A percentile compares a stretch with the other conserved stretches of the same genome.
These are phyloP conservation scores for Cryptococcus amylolentus DNA, from an alignment of 1,284 basidiomycete genomes.

Conservation along the genomic window DNA sequence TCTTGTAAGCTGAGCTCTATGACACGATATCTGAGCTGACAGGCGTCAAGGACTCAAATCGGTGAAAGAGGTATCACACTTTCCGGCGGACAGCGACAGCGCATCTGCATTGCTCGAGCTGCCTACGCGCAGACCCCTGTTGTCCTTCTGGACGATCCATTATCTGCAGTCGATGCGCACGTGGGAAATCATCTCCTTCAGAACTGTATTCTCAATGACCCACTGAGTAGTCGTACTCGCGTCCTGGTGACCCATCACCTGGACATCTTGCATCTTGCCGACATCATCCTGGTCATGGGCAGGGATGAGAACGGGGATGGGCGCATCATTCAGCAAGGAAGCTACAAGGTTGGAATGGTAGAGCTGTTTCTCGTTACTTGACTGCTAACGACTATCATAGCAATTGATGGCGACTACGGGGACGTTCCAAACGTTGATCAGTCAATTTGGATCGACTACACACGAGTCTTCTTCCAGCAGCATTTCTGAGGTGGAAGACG, in stretches of 20 bases:
- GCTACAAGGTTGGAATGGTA: conserved; percentile 29
- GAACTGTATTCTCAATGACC: conserved; percentile 60
- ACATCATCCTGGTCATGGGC: conserved; percentile 27
- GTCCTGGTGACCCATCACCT: conserved; percentile 68
- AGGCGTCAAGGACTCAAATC: conserved; percentile 11
- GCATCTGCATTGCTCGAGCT: conserved; percentile 19
- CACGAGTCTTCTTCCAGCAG: not conserved
- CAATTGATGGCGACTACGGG: conserved; percentile 1
- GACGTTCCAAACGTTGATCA: conserved; percentile 10
- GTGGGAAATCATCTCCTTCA: conserved; percentile 48
- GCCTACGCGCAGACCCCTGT: conserved; percentile 16
- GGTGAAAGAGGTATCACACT: conserved; percentile 23
- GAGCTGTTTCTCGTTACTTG: not conserved
- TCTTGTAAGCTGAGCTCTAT: conserved; percentile 44
- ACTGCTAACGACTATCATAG: not conserved
- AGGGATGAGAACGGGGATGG: conserved; percentile 17
- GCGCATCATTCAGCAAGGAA: conserved; percentile 23
- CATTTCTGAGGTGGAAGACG: not conserved
- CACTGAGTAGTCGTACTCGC: conserved; percentile 61
- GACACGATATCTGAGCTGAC: not conserved
- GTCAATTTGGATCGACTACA: conserved; percentile 8
- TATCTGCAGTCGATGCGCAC: conserved; percentile 66
- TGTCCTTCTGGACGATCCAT: conserved; percentile 34
- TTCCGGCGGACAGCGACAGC: conserved; percentile 22
- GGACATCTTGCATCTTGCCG: conserved; percentile 55